phyloP scores from a whole-genome alignment of 2,329 filamentous ascomycete species.

The Colletotrichum somersetense region DNA sequence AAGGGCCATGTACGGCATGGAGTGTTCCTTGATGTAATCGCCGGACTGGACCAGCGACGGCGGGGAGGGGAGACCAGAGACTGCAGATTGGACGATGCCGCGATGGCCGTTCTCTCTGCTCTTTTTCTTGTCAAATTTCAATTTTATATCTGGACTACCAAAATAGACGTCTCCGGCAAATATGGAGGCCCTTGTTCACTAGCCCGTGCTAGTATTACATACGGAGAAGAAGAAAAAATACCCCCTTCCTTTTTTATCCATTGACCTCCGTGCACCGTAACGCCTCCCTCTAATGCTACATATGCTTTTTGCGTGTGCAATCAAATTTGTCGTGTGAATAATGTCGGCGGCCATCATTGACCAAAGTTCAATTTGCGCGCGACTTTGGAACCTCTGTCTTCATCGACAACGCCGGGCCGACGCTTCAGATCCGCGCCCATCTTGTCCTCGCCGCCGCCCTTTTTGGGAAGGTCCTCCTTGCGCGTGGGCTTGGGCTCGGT shows the following conservation, averaged over 20 bases:
- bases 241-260: constrained; percentile 19
- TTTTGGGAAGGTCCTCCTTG: constrained; percentile 84
- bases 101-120: constrained; percentile 1
- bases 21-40: constrained; percentile 84
- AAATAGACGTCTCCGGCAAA: constrained; percentile 4
- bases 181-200: constrained; percentile 1
- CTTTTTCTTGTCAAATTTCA: not conserved
- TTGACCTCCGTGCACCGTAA: constrained; percentile 18
- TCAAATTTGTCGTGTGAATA: not conserved
- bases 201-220: constrained; percentile 15
- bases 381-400: constrained; percentile 78
- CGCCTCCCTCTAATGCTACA: constrained; percentile 37
- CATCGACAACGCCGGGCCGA: constrained; percentile 78
- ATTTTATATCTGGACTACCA: constrained; percentile 12
- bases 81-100: not conserved
- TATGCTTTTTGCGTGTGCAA: constrained; percentile 3
- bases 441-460: constrained; percentile 78
- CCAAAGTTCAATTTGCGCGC: constrained; percentile 87
- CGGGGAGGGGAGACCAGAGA: not conserved
- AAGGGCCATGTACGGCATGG: constrained; percentile 96
- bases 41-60: not conserved
- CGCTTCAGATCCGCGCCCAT: constrained; percentile 87
- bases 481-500: constrained; percentile 85
- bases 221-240: constrained; percentile 22
- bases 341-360: constrained; percentile 46